Evolutionary conservation across 1,284 basidiomycete genomes (phyloP), one percentile per base, ranked within the genome.

Genomic region (Sutorius eximius): DNA sequence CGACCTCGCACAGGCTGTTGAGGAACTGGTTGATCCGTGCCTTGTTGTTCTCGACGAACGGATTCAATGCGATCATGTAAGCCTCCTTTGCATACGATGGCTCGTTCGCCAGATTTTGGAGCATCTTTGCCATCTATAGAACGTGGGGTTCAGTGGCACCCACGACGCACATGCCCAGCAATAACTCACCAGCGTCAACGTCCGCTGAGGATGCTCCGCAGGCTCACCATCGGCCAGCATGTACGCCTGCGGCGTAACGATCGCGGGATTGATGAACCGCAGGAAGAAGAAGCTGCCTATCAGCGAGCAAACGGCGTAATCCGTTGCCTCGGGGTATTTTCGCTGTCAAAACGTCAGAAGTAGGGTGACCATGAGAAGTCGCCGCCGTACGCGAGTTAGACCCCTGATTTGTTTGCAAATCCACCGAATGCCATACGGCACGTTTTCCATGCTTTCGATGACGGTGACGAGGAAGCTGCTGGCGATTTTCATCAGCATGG

Each of bases 241-340:
- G 73, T 99, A 99, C 22, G 97, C 95, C 71, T 99, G 97, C 0
- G 97, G 97, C 2, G 97, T 98, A 54, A 99, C 97, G 61, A 99
- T 95, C n/a, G 97, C 97, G 3, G 97, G 97, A 69, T 99, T 99
- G 79, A 99, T 98, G 76, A 99, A 99, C 13, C 97, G 92, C 56
- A 99, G 85, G 82, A 99, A 99, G 83, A 99, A 99, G 80, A 99
- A 99, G 22, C 96, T 96, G 51, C 97, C 97, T 64, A 99, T 99
- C 53, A 99, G 82, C 6, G 95, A 98, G 71, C 95, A 98, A 56
- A 99, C 96, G 50, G 95, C 95, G 67, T 95, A 95, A 75, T 99
- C 97, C 34, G 93, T 93, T 24, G 95, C 95, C 57, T 98, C 95
- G 6, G 96, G 95, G 71, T 98, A 98, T 80, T 98, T 99, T 54